Base-by-base conservation (phyloP, 2,329 filamentous ascomycete species). In the Lachnellula hyalina region DNA sequence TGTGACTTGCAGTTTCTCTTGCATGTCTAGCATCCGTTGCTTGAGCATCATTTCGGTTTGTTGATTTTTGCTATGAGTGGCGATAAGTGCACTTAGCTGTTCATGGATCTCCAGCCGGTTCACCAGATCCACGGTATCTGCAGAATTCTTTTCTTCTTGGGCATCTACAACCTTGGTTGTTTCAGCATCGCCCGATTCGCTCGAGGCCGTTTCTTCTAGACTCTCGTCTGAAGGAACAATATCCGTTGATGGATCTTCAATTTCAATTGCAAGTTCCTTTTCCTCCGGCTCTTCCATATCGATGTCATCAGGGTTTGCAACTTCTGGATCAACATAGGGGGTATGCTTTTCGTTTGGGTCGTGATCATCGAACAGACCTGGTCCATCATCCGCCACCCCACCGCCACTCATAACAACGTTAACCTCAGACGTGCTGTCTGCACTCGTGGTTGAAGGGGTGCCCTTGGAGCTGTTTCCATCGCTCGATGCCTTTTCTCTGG, bases 241-340 rank as follows among this genome's bases (percentile, higher is more conserved):
- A 21, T 52, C 54, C 12, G 40, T 9, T 7, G 45, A 25, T 21
- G 51, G 34, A 14, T 62, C 62, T 45, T 65, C 66, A 21, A 55
- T 57, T 8, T 69, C 67, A 25, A 65, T 59, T 17, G 52, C 53
- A 21, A 66, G 45, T 19, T 64, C 62, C 8, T 51, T 45, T 11
- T n/a, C 58, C 52, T 68, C 66, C 5, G 67, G 66, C 49, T 61
- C 61, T 21, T 68, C 65, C 15, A 69, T 53, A 51, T 69, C 57
- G 32, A 68, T 67, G 35, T 68, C 65, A 28, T 73, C 70, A 4
- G 71, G 71, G 50, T 72, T 63, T 5, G 64, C 49, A 9, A 61
- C 49, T 14, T 56, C 60, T 4, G 56, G 48, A 21, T 59, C 56
- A 2, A 50, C 25, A 17, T 56, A 52, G 3, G 47, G 40, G 15